Conservation (phyloP, 129 eudicot species). For the Saussurea involucrata region DNA sequence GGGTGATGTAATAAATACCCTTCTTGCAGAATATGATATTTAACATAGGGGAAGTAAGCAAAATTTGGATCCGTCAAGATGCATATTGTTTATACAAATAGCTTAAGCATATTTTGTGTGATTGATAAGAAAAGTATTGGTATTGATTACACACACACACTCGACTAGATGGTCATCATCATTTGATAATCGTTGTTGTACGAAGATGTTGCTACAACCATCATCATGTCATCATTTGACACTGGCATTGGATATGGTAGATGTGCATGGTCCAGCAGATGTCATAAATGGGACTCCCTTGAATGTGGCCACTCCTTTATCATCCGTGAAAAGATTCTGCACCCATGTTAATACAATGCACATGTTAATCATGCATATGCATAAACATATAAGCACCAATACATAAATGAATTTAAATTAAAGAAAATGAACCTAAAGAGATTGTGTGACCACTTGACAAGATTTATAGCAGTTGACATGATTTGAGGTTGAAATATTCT, state of each 20-base stretch:
- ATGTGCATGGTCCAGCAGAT: conserved; percentile 86
- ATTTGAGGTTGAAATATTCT: neutral
- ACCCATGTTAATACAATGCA: conserved; percentile 27
- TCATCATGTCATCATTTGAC: conserved; percentile 45
- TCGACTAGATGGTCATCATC: neutral
- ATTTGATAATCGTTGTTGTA: neutral
- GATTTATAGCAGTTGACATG: neutral
- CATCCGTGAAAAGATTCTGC: conserved; percentile 90
- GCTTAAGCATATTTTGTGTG: neutral
- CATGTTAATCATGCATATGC: neutral
- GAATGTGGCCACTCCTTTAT: conserved; percentile 82
- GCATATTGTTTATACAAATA: conserved; percentile 19
- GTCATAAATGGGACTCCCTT: conserved; percentile 92
- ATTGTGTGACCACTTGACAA: conserved; percentile 2
- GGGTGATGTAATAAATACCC: neutral
- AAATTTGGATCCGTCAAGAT: neutral
- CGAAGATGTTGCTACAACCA: neutral
- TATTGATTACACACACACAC: neutral
- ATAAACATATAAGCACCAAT: neutral
- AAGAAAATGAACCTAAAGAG: neutral
- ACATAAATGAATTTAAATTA: neutral
- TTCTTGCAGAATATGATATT: neutral
- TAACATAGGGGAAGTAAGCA: neutral
- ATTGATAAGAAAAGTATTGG: neutral
- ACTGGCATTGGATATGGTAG: conserved; percentile 70